Conservation (phyloP, 2,329 filamentous ascomycete genomes). For the Colletotrichum limetticola region DNA sequence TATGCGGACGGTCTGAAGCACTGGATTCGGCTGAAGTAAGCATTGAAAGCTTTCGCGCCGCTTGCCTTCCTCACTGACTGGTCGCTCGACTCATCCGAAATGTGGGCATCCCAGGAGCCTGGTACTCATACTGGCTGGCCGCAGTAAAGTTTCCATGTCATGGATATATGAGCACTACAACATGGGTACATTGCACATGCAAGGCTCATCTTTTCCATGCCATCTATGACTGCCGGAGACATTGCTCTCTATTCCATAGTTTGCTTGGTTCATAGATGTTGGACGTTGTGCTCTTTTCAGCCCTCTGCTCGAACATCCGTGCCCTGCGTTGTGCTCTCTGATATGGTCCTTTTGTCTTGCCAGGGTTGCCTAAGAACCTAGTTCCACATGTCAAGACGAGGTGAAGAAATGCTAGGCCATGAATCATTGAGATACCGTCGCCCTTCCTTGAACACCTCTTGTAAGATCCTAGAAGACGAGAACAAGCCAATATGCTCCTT, state of each 20-base stretch:
- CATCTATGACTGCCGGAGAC: neutral
- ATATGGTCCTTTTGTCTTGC: neutral
- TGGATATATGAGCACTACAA: neutral
- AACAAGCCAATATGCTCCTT: neutral
- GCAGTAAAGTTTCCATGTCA: neutral
- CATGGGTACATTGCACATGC: neutral
- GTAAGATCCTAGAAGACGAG: no score
- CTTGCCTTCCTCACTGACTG: neutral
- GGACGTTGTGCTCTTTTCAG: neutral
- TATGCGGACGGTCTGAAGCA: neutral
- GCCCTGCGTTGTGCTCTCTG: neutral
- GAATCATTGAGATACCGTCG: neutral
- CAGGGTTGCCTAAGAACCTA: neutral
- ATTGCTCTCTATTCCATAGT: no score
- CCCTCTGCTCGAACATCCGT: neutral
- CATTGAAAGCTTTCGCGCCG: neutral
- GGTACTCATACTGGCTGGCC: neutral
- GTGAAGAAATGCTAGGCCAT: neutral
- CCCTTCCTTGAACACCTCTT: neutral
- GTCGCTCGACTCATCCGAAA: slow-evolving; percentile 2
- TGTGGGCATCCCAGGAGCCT: neutral
- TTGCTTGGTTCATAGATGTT: neutral
- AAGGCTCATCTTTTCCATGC: neutral
- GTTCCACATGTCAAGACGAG: neutral
- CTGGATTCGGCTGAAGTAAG: slow-evolving; percentile 3